Percentiles rank a stretch among this genome's conserved stretches.
Evolutionary conservation across 257 asterid genomes (phyloP).

Genomic region (Solanum ossicruentum): DNA sequence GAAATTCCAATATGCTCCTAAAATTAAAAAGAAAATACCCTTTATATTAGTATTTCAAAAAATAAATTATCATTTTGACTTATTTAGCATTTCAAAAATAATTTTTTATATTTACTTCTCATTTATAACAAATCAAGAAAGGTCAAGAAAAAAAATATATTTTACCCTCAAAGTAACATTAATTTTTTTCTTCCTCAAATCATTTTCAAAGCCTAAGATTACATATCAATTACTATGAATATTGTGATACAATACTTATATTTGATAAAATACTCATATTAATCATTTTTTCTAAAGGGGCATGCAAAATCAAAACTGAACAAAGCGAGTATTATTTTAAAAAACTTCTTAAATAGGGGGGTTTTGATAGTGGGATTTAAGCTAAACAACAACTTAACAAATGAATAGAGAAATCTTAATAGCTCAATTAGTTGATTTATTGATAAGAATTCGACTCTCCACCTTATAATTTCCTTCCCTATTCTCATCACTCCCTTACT

Average conservation of each 20-base stretch:
- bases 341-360: neutral
- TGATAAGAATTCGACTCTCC: neutral
- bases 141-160: too few relatives aligned
- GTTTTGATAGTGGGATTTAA: neutral
- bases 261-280: neutral
- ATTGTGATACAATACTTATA: neutral
- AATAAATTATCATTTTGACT: too few relatives aligned
- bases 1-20: neutral
- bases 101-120: neutral
- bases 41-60: too few relatives aligned
- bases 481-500: neutral
- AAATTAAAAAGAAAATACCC: neutral
- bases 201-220: too few relatives aligned
- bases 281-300: neutral
- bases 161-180: neutral
- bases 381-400: neutral
- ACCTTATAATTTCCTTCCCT: neutral
- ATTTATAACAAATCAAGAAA: too few relatives aligned
- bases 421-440: neutral
- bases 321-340: neutral
- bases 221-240: neutral
- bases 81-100: too few relatives aligned
- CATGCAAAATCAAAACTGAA: neutral
- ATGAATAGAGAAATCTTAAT: accelerated
- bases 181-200: too few relatives aligned